Base-by-base conservation (phyloP, 2,329 filamentous ascomycete genomes). In the Setomelanomma holmii region DNA sequence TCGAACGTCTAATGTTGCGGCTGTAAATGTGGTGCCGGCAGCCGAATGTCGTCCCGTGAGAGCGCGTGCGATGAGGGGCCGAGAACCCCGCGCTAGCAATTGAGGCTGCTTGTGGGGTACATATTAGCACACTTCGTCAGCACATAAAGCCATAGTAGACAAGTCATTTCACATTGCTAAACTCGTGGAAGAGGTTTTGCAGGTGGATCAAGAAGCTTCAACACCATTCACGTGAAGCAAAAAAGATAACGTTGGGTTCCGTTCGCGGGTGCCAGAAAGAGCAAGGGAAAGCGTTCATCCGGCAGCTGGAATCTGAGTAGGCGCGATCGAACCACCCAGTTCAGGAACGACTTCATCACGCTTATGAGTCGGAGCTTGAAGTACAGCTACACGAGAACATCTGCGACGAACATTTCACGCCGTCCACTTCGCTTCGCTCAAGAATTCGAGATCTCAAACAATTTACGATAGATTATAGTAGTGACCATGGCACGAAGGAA, bases 401-500 rank as follows among this genome's bases (percentile, higher is more conserved):
- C 10, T 5, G 14, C 10, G 16, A 36, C 14, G 24, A 30, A 6
- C 24, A 30, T 30, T 30, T 30, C 24, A 12, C 24, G 24, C 24
- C 6, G 12, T 6, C 12, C 24, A 30, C 24, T n/a, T n/a, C n/a
- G n/a, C n/a, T n/a, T n/a, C n/a, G n/a, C n/a, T n/a, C n/a, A n/a
- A n/a, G n/a, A n/a, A n/a, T n/a, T n/a, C n/a, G n/a, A n/a, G n/a
- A n/a, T n/a, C n/a, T n/a, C n/a, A n/a, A n/a, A n/a, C n/a, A n/a
- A n/a, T n/a, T n/a, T n/a, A n/a, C n/a, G n/a, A n/a, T n/a, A n/a
- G n/a, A n/a, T n/a, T n/a, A n/a, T n/a, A n/a, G n/a, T n/a, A n/a
- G n/a, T n/a, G n/a, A n/a, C n/a, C 1, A 66, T 67, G 58, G 53
- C 55, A 21, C 56, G 56, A 49, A 56, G 51, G 16, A 65, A 53